A percentile compares a stretch with the other conserved stretches of the same genome.
These are phyloP conservation scores for Cladophialophora psammophila DNA, from an alignment of 2,329 filamentous ascomycete genomes.

Conservation along the genomic window DNA sequence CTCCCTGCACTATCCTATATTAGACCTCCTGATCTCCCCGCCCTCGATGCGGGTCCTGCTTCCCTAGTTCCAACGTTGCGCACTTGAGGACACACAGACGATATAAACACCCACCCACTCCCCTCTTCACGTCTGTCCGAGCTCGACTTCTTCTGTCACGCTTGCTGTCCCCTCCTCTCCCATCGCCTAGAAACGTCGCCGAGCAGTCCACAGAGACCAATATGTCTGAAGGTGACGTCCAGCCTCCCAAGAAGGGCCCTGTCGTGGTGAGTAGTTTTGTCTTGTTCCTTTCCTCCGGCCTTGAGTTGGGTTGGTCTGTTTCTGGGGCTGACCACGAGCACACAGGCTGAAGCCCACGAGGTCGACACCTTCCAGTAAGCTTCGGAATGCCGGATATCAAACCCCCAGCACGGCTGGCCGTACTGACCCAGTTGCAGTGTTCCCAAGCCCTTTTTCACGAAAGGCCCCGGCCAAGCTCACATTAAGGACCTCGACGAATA, in stretches of 20 bases:
- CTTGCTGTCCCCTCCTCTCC: not conserved
- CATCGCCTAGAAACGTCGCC: not conserved
- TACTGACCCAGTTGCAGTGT: slow-evolving; percentile 47
- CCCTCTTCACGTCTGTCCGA: slow-evolving; percentile 6
- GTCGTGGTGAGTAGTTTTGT: slow-evolving; percentile 48
- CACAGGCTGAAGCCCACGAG: slow-evolving; percentile 53
- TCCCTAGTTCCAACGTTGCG: slow-evolving; percentile 17
- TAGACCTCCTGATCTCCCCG: slow-evolving; percentile 31
- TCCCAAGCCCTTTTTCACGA: slow-evolving; percentile 63
- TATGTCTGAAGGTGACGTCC: slow-evolving; percentile 50
- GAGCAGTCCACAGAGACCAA: slow-evolving; percentile 7
- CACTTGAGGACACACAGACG: slow-evolving; percentile 1
- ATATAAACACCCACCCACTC: slow-evolving; percentile 27
- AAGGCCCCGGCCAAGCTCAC: slow-evolving; percentile 68
- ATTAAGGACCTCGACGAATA: slow-evolving; percentile 67
- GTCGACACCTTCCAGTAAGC: slow-evolving; percentile 57
- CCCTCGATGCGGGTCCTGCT: slow-evolving; percentile 13
- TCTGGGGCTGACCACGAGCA: slow-evolving; percentile 27
- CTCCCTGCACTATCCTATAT: slow-evolving; percentile 18
- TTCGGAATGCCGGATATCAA: not conserved
- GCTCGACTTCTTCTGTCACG: slow-evolving; percentile 15
- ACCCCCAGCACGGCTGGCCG: not conserved
- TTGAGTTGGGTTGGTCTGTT: not conserved
- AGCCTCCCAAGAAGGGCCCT: slow-evolving; percentile 43
- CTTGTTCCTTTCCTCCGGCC: slow-evolving; percentile 7